Evolutionary conservation across 2,329 filamentous ascomycete genomes (phyloP).

Genomic region (Grosmannia penicillata): DNA sequence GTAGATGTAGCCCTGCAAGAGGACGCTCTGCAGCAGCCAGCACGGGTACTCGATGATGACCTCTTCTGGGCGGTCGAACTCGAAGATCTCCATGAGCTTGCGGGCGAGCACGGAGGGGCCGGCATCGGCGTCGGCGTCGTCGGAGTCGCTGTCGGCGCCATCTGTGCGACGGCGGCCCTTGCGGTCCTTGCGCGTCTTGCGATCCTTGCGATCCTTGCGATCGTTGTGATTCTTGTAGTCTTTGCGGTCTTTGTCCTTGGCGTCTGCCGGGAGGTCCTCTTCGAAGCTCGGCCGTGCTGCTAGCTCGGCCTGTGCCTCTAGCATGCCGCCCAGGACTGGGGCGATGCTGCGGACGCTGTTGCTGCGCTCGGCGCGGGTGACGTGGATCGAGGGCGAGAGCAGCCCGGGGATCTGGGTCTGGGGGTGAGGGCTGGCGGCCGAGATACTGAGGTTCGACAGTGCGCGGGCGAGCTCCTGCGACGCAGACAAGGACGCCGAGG

Average conservation of each 20-base stretch:
- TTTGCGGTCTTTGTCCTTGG: too few species aligned
- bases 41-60: conserved; percentile 89
- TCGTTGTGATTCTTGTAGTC: too few species aligned
- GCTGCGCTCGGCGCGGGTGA: conserved; percentile 18
- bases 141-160: conserved; percentile 7
- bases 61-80: conserved; percentile 67
- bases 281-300: conserved; percentile 42
- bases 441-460: too few species aligned
- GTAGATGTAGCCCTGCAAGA: conserved; percentile 92
- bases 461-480: too few species aligned
- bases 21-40: conserved; percentile 79
- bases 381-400: conserved; percentile 16
- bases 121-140: conserved; percentile 17
- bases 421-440: too few species aligned
- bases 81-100: conserved; percentile 70
- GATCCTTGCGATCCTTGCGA: too few species aligned
- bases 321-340: conserved; percentile 64
- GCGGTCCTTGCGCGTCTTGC: too few species aligned
- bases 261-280: too few species aligned
- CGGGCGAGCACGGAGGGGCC: conserved; percentile 48
- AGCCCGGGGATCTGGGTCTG: too few species aligned
- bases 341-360: conserved; percentile 29
- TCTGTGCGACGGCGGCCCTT: too few species aligned
- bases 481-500: too few species aligned
- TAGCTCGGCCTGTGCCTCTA: conserved; percentile 56